phyloP scores from a whole-genome alignment of 495 filamentous ascomycete genomes.

The Xylaria intraflava region DNA sequence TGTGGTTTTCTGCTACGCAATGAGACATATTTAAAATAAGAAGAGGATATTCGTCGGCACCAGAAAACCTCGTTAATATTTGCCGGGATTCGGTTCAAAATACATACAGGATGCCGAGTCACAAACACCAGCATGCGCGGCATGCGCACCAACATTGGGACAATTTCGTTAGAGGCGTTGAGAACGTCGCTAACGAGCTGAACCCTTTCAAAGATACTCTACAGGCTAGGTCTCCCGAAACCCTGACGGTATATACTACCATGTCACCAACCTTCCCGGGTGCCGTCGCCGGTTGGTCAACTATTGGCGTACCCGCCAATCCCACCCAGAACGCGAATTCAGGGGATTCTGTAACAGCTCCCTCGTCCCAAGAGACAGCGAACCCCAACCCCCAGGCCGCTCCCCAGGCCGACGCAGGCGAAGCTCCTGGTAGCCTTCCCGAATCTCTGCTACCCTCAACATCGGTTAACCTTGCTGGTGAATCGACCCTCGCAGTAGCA shows the following conservation, averaged over 20 bases:
- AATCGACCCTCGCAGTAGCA: conserved; percentile 13
- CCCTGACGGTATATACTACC: conserved; percentile 51
- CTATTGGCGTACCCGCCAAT: conserved; percentile 24
- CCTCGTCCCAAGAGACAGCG: conserved; percentile 14
- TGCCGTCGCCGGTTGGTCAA: conserved; percentile 49
- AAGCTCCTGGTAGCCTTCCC: not conserved
- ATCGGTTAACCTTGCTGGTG: conserved; percentile 4
- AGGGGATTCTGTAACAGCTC: conserved; percentile 19
- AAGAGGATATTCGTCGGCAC: not conserved
- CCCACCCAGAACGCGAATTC: conserved; percentile 12
- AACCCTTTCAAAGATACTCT: conserved; percentile 19
- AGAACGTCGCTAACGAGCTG: conserved; percentile 20
- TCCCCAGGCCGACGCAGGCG: not conserved
- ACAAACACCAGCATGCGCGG: conserved; percentile 23
- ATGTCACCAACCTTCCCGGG: conserved; percentile 50
- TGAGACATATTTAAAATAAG: not conserved
- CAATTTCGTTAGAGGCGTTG: conserved; percentile 13
- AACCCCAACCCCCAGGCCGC: not conserved
- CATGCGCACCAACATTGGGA: conserved; percentile 20
- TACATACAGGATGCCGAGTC: conserved; percentile 20
- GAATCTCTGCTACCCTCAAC: conserved; percentile 5
- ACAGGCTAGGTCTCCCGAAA: conserved; percentile 28
- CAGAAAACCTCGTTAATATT: not conserved
- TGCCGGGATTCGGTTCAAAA: not conserved
- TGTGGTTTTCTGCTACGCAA: not conserved